Percentiles rank a stretch among this genome's conserved stretches.
phyloP scores from a whole-genome alignment of 768 basidiomycete genomes.

The Asterophora lycoperdoides region DNA sequence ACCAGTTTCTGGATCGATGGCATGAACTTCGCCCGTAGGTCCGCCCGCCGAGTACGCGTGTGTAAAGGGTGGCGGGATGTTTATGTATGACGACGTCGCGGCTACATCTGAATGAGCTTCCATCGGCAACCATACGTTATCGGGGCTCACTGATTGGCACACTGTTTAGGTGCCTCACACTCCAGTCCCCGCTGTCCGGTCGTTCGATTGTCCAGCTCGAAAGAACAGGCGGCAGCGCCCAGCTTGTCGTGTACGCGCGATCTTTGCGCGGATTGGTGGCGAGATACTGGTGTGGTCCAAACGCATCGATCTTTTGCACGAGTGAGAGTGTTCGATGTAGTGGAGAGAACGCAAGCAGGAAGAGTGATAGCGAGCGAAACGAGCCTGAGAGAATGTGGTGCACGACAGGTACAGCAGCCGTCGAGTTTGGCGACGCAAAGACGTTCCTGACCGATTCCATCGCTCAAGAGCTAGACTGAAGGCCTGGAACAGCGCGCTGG shows the following conservation, averaged over 20 bases:
- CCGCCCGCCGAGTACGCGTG: slow-evolving; percentile 49
- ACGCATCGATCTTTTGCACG: slow-evolving; percentile 38
- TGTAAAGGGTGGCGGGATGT: slow-evolving; percentile 43
- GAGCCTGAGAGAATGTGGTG: slow-evolving; percentile 45
- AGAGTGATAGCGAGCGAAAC: slow-evolving; percentile 48
- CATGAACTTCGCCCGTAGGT: slow-evolving; percentile 47
- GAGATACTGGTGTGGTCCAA: slow-evolving; percentile 52
- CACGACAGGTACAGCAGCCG: slow-evolving; percentile 5
- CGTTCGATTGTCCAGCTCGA: slow-evolving; percentile 41
- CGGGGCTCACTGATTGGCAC: slow-evolving; percentile 40
- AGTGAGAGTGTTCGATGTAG: slow-evolving; percentile 33
- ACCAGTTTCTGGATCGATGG: slow-evolving; percentile 30
- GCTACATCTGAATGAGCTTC: slow-evolving; percentile 25
- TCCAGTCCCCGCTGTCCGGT: slow-evolving; percentile 20
- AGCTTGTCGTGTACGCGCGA: slow-evolving; percentile 45
- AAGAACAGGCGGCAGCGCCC: slow-evolving; percentile 44
- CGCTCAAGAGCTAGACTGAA: not conserved
- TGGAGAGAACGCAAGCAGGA: slow-evolving; percentile 46
- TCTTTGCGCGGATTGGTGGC: slow-evolving; percentile 32
- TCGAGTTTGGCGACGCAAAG: slow-evolving; percentile 7
- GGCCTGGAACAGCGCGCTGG: not conserved
- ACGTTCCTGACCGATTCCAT: slow-evolving; percentile 15
- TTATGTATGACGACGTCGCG: slow-evolving; percentile 52
- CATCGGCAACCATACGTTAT: not conserved
- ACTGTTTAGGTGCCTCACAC: slow-evolving; percentile 36